Evolutionary conservation across 1,139 yeast genomes (phyloP).

Genomic region (Saccharomyces hybrid): DNA sequence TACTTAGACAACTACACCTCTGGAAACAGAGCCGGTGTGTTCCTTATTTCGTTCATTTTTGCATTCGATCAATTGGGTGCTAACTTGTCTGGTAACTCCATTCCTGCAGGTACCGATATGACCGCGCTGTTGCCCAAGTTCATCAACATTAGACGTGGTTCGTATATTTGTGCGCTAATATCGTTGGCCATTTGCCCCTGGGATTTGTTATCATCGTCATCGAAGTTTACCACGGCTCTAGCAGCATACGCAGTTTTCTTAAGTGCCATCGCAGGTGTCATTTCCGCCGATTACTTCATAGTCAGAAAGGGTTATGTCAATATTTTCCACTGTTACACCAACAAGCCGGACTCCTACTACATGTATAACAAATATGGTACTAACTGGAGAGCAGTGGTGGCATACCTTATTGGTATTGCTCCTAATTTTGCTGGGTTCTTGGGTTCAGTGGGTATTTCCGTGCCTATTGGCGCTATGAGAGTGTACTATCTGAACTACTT

Average conservation of each 20-base stretch:
- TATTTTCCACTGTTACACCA: slow-evolving; percentile 55
- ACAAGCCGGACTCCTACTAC: slow-evolving; percentile 41
- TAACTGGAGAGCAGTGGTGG: slow-evolving; percentile 75
- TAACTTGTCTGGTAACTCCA: slow-evolving; percentile 79
- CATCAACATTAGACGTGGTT: slow-evolving; percentile 76
- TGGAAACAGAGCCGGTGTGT: slow-evolving; percentile 83
- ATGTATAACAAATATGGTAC: slow-evolving; percentile 55
- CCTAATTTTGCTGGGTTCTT: slow-evolving; percentile 86
- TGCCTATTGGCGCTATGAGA: slow-evolving; percentile 70
- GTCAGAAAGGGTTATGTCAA: slow-evolving; percentile 65
- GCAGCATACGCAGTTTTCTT: slow-evolving; percentile 82
- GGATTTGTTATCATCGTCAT: slow-evolving; percentile 69
- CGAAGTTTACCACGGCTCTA: slow-evolving; percentile 74
- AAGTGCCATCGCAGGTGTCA: slow-evolving; percentile 80
- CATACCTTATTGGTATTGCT: slow-evolving; percentile 64
- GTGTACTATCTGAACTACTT: slow-evolving; percentile 69
- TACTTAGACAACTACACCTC: slow-evolving; percentile 53
- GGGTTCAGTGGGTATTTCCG: slow-evolving; percentile 57
- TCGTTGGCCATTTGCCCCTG: slow-evolving; percentile 82
- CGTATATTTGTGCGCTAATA: slow-evolving; percentile 69
- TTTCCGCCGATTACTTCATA: slow-evolving; percentile 67
- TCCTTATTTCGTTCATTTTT: slow-evolving; percentile 66
- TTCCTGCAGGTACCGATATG: slow-evolving; percentile 86
- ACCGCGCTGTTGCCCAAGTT: slow-evolving; percentile 74
- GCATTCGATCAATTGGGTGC: slow-evolving; percentile 84